Percentiles rank a stretch among this genome's conserved stretches.
Evolutionary conservation across 2,329 filamentous ascomycete species (phyloP).

Genomic region (Apiospora aurea): DNA sequence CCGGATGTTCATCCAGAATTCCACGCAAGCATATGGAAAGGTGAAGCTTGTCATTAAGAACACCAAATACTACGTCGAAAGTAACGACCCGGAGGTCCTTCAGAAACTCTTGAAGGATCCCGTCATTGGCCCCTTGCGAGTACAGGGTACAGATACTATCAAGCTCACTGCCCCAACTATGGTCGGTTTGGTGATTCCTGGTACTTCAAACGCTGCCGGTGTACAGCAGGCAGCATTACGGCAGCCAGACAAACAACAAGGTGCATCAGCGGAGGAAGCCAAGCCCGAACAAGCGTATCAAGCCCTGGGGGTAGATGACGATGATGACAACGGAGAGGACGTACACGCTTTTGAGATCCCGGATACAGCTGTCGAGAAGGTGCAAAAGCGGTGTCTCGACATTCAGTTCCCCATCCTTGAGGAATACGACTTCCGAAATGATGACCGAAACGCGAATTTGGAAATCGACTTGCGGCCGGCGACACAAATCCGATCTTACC

Average conservation of each 20-base stretch:
- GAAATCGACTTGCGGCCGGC: constrained; percentile 92
- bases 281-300: constrained; percentile 75
- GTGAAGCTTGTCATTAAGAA: constrained; percentile 95
- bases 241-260: constrained; percentile 49
- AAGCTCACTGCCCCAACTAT: constrained; percentile 86
- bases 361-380: constrained; percentile 80
- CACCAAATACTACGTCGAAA: constrained; percentile 94
- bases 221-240: constrained; percentile 73
- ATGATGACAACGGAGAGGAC: constrained; percentile 84
- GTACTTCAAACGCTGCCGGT: constrained; percentile 91
- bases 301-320: constrained; percentile 79
- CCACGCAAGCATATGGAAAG: constrained; percentile 91
- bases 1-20: constrained; percentile 76
- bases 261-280: constrained; percentile 52
- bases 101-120: constrained; percentile 86
- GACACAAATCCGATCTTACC: constrained; percentile 90
- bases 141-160: constrained; percentile 75
- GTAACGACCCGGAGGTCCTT: constrained; percentile 83
- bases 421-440: constrained; percentile 96
- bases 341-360: constrained; percentile 94
- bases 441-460: constrained; percentile 85
- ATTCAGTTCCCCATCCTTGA: constrained; percentile 89
- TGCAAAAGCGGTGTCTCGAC: constrained; percentile 88
- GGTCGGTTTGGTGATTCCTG: constrained; percentile 87
- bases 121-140: constrained; percentile 79